Conservation (phyloP, 2,329 filamentous ascomycete genomes). For the Trichoderma hamatum region DNA sequence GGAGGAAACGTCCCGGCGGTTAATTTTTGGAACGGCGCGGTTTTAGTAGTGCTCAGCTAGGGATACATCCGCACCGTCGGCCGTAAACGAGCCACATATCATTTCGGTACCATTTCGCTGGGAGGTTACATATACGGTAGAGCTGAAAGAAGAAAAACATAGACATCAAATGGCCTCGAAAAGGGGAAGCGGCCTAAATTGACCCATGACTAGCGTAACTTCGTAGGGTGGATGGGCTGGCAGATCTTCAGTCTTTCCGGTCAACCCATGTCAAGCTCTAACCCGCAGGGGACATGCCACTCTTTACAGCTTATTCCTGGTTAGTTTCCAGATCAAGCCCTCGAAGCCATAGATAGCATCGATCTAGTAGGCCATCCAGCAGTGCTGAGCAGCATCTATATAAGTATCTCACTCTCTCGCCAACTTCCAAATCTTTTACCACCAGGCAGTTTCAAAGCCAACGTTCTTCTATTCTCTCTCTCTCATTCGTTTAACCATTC, state of each 20-base stretch:
- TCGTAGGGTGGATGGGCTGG: background rate
- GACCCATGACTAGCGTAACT: background rate
- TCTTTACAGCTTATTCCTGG: background rate
- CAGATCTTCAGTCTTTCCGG: slow-evolving; percentile 15
- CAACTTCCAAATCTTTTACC: background rate
- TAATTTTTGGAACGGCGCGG: background rate
- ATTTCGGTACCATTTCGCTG: slow-evolving; percentile 15
- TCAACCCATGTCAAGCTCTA: background rate
- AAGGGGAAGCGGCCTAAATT: background rate
- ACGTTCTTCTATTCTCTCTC: background rate
- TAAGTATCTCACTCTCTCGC: slow-evolving; percentile 1
- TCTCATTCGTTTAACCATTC: background rate
- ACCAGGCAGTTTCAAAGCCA: slow-evolving; percentile 1
- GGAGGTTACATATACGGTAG: slow-evolving; percentile 12
- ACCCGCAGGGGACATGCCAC: background rate
- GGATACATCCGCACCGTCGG: background rate
- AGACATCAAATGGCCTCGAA: background rate
- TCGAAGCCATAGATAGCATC: background rate
- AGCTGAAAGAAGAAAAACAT: background rate
- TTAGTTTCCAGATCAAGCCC: background rate
- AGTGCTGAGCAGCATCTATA: background rate
- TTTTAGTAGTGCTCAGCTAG: background rate
- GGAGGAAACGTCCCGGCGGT: slow-evolving; percentile 9
- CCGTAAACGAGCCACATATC: background rate
- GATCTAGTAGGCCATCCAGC: background rate